Evolutionary conservation across 2,329 filamentous ascomycete species (phyloP), one percentile per base, ranked within the genome.

Genomic region (Hirsutella thompsonii): DNA sequence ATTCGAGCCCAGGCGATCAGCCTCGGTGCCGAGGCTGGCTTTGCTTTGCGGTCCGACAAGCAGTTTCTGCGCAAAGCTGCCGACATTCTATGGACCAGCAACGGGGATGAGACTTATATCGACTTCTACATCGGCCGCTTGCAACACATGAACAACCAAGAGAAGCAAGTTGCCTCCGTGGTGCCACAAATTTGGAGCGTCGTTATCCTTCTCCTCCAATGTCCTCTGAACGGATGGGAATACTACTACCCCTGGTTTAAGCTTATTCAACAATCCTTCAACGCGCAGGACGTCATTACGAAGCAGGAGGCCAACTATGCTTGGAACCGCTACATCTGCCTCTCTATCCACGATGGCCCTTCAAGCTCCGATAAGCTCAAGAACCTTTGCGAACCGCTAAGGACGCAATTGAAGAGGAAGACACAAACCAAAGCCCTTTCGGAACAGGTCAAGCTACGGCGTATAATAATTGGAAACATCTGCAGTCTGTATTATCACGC

Each of bases 111-210:
- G 37, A 79, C 68, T 16, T 85, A 88, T 51, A 77, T 81, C 30
- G 74, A 81, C 9, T 81, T 79, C 51, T 79, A 90, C 49, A 74
- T 76, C 33, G 67, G 74, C 18, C 74, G 76, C 26, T 67, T 96
- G 40, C 73, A 72, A 42, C 66, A 69, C 10, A 85, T 92, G 79
- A 69, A 81, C 20, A 73, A 78, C 47, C n/a, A n/a, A n/a, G 69
- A 73, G 38, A 78, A 70, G 47, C 72, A 61, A 36, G 45, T 48
- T 10, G 44, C 55, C 20, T 59, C 69, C 0, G 69, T 76, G 32
- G 88, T 94, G 1, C 89, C 92, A 5, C 83, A 88, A 48, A 85
- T 96, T 19, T 96, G 90, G 90, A 83, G 83, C 44, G 75, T 87
- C 29, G 68, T 94, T 2, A 76, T 90, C 6, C 70, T 94, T 2